phyloP scores from a whole-genome alignment of 352 stramenopile genomes.

The Hyaloperonospora brassicae region DNA sequence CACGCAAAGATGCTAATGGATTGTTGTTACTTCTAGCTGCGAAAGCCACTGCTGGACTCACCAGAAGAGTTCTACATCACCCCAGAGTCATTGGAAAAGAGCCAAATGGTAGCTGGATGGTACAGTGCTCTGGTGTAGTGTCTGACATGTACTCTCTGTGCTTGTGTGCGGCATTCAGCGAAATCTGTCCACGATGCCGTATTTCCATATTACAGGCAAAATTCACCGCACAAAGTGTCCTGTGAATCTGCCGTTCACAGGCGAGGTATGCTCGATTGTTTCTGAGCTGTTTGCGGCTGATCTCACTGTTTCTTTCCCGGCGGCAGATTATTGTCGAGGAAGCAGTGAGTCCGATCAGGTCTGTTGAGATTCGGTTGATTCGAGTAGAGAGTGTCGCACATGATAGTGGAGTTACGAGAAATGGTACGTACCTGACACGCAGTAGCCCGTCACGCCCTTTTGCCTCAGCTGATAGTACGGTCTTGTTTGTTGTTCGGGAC shows the following conservation, averaged over 20 bases:
- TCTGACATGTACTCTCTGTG: slow-evolving; percentile 3
- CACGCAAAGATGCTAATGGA: too few relatives aligned
- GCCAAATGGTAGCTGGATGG: slow-evolving; percentile 34
- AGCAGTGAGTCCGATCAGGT: slow-evolving; percentile 72
- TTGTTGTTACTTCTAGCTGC: slow-evolving; percentile 25
- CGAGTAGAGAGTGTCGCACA: slow-evolving; percentile 83
- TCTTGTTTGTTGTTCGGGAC: neutral
- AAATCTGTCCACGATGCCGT: slow-evolving; percentile 44
- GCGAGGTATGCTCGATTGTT: slow-evolving; percentile 44
- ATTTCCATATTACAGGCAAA: slow-evolving; percentile 76
- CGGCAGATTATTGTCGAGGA: slow-evolving; percentile 69
- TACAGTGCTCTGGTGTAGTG: neutral
- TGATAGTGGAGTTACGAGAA: slow-evolving; percentile 62
- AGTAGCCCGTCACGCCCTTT: neutral
- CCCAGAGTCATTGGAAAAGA: slow-evolving; percentile 78
- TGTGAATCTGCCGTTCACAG: slow-evolving; percentile 85
- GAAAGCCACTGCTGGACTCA: slow-evolving; percentile 47
- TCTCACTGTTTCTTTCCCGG: neutral
- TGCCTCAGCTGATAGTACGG: neutral
- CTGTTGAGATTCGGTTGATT: slow-evolving; percentile 87
- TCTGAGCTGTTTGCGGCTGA: neutral
- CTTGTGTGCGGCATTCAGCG: slow-evolving; percentile 27
- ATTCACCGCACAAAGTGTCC: slow-evolving; percentile 86
- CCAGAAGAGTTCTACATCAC: slow-evolving; percentile 78
- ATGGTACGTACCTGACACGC: slow-evolving; percentile 34